Evolutionary conservation across 1,139 yeast species (phyloP).

Genomic region (Saccharomycopsis hybrid): DNA sequence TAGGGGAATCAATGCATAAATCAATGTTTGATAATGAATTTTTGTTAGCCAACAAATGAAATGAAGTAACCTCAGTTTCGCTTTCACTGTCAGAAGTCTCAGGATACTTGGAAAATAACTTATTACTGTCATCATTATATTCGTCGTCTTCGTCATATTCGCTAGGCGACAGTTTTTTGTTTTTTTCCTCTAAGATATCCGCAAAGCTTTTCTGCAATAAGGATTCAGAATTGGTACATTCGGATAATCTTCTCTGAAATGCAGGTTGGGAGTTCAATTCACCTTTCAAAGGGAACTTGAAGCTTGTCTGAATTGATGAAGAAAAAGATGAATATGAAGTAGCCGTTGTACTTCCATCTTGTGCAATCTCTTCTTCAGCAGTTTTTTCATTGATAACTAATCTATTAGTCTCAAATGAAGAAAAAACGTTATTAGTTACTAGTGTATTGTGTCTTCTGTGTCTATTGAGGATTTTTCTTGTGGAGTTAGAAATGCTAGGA

Average conservation of each 20-base stretch:
- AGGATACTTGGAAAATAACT: slow-evolving; percentile 10
- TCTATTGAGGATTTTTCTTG: too few relatives aligned
- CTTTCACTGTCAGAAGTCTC: slow-evolving; percentile 14
- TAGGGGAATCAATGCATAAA: slow-evolving; percentile 13
- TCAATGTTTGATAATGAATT: slow-evolving; percentile 8
- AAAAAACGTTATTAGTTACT: too few relatives aligned
- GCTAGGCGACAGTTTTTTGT: background rate
- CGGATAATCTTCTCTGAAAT: slow-evolving; percentile 1
- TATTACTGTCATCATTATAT: slow-evolving; percentile 3
- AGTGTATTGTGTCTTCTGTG: too few relatives aligned
- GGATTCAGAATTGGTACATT: slow-evolving; percentile 6
- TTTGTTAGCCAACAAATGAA: slow-evolving; percentile 3
- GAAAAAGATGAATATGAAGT: too few relatives aligned
- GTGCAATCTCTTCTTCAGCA: too few relatives aligned
- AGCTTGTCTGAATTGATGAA: background rate
- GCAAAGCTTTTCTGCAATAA: slow-evolving; percentile 10
- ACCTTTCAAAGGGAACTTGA: slow-evolving; percentile 1
- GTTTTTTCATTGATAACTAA: too few relatives aligned
- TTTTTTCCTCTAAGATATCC: slow-evolving; percentile 7
- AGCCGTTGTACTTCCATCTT: too few relatives aligned
- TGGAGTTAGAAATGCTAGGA: too few relatives aligned
- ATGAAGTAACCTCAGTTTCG: slow-evolving; percentile 7
- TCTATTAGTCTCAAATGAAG: too few relatives aligned
- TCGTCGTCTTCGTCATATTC: slow-evolving; percentile 14
- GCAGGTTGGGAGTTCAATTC: background rate